A percentile compares a stretch with the other conserved stretches of the same genome.
Evolutionary conservation across 1,139 yeast genomes (phyloP).

Genomic region (Geotrichum candidum): DNA sequence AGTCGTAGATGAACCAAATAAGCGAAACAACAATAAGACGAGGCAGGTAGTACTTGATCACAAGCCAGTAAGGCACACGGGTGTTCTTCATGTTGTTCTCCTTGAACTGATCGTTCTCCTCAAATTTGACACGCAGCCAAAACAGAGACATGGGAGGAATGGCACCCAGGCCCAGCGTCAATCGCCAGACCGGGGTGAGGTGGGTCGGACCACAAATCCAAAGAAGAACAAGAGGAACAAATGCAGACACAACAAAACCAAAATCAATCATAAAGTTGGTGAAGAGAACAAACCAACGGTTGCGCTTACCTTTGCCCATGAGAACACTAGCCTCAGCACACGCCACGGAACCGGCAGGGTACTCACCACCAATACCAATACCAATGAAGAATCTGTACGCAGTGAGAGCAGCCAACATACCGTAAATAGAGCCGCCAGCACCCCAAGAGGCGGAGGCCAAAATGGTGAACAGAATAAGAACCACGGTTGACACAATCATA

Average conservation of each 20-base stretch:
- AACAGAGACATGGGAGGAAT: slow-evolving; percentile 77
- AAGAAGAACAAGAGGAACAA: slow-evolving; percentile 77
- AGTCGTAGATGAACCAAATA: slow-evolving; percentile 90
- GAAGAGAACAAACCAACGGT: slow-evolving; percentile 83
- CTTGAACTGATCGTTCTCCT: slow-evolving; percentile 64
- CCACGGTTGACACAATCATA: slow-evolving; percentile 67
- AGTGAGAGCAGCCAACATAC: slow-evolving; percentile 76
- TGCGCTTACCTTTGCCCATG: slow-evolving; percentile 74
- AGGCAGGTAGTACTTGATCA: slow-evolving; percentile 79
- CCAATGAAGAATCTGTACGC: slow-evolving; percentile 84
- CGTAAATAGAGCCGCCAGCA: slow-evolving; percentile 53
- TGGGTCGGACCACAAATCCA: slow-evolving; percentile 74
- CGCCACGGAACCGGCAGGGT: slow-evolving; percentile 89
- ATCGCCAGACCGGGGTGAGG: slow-evolving; percentile 82
- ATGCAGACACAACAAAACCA: slow-evolving; percentile 79
- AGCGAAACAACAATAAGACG: slow-evolving; percentile 64
- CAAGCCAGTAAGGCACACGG: slow-evolving; percentile 59
- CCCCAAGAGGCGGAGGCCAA: slow-evolving; percentile 89
- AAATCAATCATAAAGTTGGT: slow-evolving; percentile 83
- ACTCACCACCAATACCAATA: slow-evolving; percentile 73
- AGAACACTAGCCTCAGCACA: slow-evolving; percentile 86
- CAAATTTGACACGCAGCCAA: slow-evolving; percentile 66
- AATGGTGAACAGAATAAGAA: slow-evolving; percentile 69
- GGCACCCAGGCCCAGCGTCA: slow-evolving; percentile 90
- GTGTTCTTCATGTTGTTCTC: slow-evolving; percentile 64